phyloP scores from a whole-genome alignment of 1,284 basidiomycete species.

The Leccinum griseonigrum region DNA sequence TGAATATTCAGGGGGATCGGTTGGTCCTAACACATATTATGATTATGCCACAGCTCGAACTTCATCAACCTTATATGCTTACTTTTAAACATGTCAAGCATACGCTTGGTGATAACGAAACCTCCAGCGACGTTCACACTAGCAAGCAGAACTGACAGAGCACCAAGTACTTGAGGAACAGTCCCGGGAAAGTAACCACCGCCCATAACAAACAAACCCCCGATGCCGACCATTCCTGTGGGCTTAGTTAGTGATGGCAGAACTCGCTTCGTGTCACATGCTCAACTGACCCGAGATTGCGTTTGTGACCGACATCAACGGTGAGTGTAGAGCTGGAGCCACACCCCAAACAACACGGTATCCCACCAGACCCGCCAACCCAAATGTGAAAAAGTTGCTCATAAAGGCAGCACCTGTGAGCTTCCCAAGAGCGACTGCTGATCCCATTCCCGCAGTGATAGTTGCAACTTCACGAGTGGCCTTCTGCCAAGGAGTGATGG shows the following conservation, averaged over 20 bases:
- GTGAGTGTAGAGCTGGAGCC: constrained; percentile 79
- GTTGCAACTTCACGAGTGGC: constrained; percentile 67
- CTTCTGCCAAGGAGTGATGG: constrained; percentile 83
- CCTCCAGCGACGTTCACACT: constrained; percentile 85
- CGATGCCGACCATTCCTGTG: constrained; percentile 73
- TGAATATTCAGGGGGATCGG: constrained; percentile 82
- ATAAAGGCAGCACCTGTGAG: constrained; percentile 77
- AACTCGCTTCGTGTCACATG: background rate
- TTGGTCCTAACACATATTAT: constrained; percentile 48
- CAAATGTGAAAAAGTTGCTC: constrained; percentile 83
- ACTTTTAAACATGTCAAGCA: constrained; percentile 91
- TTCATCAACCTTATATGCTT: constrained; percentile 20
- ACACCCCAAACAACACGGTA: constrained; percentile 89
- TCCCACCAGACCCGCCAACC: constrained; percentile 77
- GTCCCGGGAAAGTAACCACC: constrained; percentile 81
- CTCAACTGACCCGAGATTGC: constrained; percentile 61
- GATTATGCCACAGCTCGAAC: constrained; percentile 2
- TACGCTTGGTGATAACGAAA: constrained; percentile 81
- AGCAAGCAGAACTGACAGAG: constrained; percentile 76
- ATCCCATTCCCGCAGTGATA: constrained; percentile 73
- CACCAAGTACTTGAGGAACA: constrained; percentile 74
- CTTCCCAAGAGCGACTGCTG: constrained; percentile 71
- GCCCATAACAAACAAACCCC: constrained; percentile 86
- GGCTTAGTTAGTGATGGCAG: constrained; percentile 10
- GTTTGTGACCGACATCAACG: constrained; percentile 83